These are phyloP conservation scores for Cyberlindnera veronae DNA, from an alignment of 805 yeast genomes.

Conservation along the genomic window DNA sequence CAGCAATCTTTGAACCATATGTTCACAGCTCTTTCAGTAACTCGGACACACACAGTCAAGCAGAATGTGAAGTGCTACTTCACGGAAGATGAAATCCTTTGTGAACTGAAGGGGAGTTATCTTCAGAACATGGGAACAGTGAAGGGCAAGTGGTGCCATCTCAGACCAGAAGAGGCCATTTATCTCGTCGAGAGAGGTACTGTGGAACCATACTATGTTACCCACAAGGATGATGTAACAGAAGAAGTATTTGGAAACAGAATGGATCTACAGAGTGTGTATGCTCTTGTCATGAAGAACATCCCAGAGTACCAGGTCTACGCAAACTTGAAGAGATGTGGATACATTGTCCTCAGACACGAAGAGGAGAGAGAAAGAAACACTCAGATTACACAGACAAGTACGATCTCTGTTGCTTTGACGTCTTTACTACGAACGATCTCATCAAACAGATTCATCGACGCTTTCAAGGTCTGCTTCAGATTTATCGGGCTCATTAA, in stretches of 20 bases:
- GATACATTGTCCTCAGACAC: constrained; percentile 56
- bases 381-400: no score
- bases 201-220: constrained; percentile 35
- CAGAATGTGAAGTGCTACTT: constrained; percentile 45
- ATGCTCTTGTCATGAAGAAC: constrained; percentile 44
- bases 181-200: constrained; percentile 83
- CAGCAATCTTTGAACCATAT: constrained; percentile 59
- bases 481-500: constrained; percentile 6
- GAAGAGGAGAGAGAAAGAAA: constrained; percentile 8
- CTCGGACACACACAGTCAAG: constrained; percentile 47
- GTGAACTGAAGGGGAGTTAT: constrained; percentile 65
- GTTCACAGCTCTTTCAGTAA: constrained; percentile 59
- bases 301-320: constrained; percentile 63
- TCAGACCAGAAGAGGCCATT: constrained; percentile 64
- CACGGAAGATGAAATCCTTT: constrained; percentile 39
- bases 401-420: neutral
- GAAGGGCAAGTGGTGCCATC: constrained; percentile 43
- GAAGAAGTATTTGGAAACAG: neutral
- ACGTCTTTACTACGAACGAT: neutral
- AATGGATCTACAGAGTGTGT: constrained; percentile 62
- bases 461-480: neutral
- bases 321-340: constrained; percentile 70
- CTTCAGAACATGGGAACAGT: constrained; percentile 69
- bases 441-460: neutral
- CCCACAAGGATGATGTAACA: constrained; percentile 30